Percentiles rank a stretch among this genome's conserved stretches.
phyloP scores from a whole-genome alignment of 768 basidiomycete genomes.

The Leucosporidium creatinivorum region DNA sequence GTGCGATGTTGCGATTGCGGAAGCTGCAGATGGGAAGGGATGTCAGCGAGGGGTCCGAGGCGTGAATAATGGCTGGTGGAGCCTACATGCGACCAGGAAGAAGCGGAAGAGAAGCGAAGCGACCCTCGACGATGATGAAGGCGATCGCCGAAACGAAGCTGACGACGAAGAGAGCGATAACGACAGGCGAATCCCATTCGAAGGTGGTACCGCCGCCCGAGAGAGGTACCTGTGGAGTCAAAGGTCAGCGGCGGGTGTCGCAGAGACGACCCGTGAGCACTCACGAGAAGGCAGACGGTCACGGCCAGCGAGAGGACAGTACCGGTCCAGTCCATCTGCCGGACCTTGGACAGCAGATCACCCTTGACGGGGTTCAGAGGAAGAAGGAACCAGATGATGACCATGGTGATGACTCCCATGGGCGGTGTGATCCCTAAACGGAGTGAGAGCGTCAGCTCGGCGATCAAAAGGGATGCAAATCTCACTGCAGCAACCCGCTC shows the following conservation, averaged over 20 bases:
- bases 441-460: neutral
- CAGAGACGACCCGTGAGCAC: neutral
- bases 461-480: too few species aligned
- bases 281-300: constrained; percentile 36
- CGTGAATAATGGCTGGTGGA: too few species aligned
- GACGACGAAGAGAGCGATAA: constrained; percentile 34
- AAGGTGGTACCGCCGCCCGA: constrained; percentile 37
- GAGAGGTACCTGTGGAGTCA: constrained; percentile 26
- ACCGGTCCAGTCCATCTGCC: constrained; percentile 38
- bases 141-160: constrained; percentile 19
- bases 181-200: constrained; percentile 31
- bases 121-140: constrained; percentile 31
- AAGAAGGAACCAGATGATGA: constrained; percentile 35
- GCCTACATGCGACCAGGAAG: constrained; percentile 35
- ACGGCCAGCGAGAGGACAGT: constrained; percentile 34
- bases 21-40: constrained; percentile 29
- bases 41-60: too few species aligned
- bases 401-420: constrained; percentile 27
- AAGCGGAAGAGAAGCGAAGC: constrained; percentile 33
- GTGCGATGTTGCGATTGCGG: constrained; percentile 28
- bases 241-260: too few species aligned
- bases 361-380: constrained; percentile 37
- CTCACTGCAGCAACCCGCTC: too few species aligned
- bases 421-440: constrained; percentile 34
- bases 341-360: constrained; percentile 29